Evolutionary conservation across 306 rosid genomes (phyloP).

Genomic region (Acacia melanoxylon): DNA sequence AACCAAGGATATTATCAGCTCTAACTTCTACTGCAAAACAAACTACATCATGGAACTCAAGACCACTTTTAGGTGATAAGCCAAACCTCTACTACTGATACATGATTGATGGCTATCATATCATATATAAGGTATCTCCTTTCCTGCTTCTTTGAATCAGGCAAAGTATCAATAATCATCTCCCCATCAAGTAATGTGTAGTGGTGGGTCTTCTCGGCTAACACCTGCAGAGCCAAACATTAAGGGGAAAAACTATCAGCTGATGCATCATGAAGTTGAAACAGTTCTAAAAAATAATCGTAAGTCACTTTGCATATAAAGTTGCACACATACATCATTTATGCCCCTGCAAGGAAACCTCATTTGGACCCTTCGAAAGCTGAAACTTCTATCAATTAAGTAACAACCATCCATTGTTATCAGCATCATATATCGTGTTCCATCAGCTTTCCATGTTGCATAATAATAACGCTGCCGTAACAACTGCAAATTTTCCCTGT

Average conservation of each 20-base stretch:
- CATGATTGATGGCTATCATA: conserved; percentile 70
- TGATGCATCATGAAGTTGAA: conserved; percentile 34
- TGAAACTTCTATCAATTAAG: conserved; percentile 84
- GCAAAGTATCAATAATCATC: conserved; percentile 89
- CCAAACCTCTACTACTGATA: conserved; percentile 73
- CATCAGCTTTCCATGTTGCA: conserved; percentile 99
- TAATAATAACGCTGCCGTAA: conserved; percentile 92
- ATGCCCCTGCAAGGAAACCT: conserved; percentile 86
- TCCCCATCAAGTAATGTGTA: conserved; percentile 92
- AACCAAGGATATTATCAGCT: neutral
- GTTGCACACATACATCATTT: conserved; percentile 59
- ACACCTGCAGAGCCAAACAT: conserved; percentile 47
- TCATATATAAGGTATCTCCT: conserved; percentile 97
- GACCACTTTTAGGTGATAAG: conserved; percentile 6
- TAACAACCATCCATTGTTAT: conserved; percentile 90
- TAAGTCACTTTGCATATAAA: conserved; percentile 7
- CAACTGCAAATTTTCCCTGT: conserved; percentile 87
- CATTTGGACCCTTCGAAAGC: conserved; percentile 94
- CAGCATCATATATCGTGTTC: conserved; percentile 97
- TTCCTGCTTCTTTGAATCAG: conserved; percentile 85
- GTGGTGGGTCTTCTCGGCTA: conserved; percentile 78
- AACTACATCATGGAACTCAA: neutral
- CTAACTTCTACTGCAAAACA: neutral
- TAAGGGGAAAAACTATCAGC: conserved; percentile 32
- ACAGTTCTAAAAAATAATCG: conserved; percentile 20